A percentile compares a stretch with the other conserved stretches of the same genome.
phyloP scores from a whole-genome alignment of 108 stramenopile species.

The Epithemia pelagica region DNA sequence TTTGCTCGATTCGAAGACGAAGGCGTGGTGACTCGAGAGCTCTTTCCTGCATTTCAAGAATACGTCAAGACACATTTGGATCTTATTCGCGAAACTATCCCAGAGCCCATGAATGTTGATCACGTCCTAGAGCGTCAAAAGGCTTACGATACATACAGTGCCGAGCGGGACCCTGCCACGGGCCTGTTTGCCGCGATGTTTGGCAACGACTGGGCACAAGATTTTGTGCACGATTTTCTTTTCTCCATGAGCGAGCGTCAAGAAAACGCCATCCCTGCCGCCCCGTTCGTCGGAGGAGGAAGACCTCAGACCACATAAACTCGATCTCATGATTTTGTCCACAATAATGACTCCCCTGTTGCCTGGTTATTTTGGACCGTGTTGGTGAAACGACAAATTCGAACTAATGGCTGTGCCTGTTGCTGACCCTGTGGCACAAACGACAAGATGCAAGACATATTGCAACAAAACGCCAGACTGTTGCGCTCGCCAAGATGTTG shows the following conservation, averaged over 20 bases:
- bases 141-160: conserved; percentile 91
- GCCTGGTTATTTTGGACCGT: too few relatives aligned
- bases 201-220: conserved; percentile 87
- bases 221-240: conserved; percentile 87
- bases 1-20: conserved; percentile 88
- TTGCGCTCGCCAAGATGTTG: too few relatives aligned
- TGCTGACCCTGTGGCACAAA: too few relatives aligned
- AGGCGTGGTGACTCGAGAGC: conserved; percentile 46
- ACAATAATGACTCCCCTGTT: too few relatives aligned
- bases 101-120: conserved; percentile 12
- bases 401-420: too few relatives aligned
- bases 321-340: too few relatives aligned
- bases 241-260: conserved; percentile 70
- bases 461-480: too few relatives aligned
- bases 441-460: too few relatives aligned
- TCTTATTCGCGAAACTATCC: conserved; percentile 29
- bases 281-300: background rate
- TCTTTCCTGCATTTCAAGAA: conserved; percentile 83
- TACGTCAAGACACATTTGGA: conserved; percentile 72
- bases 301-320: too few relatives aligned
- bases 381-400: too few relatives aligned
- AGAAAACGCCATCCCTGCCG: conserved; percentile 5
- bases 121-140: conserved; percentile 62
- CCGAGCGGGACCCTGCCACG: conserved; percentile 91
- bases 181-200: conserved; percentile 92